Evolutionary conservation across 106 monocot species (phyloP).

Genomic region (Triglochin maritima): DNA sequence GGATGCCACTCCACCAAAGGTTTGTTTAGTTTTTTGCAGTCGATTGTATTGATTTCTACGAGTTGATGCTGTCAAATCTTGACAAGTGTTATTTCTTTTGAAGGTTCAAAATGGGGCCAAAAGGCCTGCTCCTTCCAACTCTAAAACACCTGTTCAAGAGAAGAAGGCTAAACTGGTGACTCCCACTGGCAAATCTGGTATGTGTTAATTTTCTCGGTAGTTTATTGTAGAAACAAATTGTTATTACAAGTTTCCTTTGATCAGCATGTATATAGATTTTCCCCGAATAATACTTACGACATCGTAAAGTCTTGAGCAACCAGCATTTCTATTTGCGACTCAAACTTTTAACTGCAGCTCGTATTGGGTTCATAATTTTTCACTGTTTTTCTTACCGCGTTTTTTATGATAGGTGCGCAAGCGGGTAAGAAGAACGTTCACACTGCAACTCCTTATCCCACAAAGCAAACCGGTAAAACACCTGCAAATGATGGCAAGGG

Average conservation of each 20-base stretch:
- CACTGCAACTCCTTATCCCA: constrained; percentile 53
- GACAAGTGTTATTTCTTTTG: no score
- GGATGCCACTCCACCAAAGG: constrained; percentile 24
- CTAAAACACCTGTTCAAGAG: constrained; percentile 14
- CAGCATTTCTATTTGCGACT: no score
- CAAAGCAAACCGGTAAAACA: constrained; percentile 46
- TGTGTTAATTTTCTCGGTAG: no score
- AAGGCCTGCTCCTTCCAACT: constrained; percentile 5
- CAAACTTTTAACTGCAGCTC: no score
- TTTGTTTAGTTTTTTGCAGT: neutral
- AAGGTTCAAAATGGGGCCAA: constrained; percentile 21
- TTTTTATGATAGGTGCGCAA: constrained; percentile 3
- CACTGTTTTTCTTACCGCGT: no score
- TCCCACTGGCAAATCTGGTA: constrained; percentile 43
- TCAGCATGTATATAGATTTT: no score
- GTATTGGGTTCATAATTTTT: no score
- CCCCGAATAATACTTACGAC: no score
- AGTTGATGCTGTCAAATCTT: neutral
- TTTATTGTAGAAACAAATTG: neutral
- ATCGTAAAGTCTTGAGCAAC: no score
- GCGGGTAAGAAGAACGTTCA: constrained; percentile 53
- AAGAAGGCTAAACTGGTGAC: constrained; percentile 28
- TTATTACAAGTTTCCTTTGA: no score
- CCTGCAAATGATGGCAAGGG: constrained; percentile 37
- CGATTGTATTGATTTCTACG: neutral